These are phyloP conservation scores for Raphanus raphanistrum DNA, from an alignment of 345 rosid genomes.

Conservation along the genomic window DNA sequence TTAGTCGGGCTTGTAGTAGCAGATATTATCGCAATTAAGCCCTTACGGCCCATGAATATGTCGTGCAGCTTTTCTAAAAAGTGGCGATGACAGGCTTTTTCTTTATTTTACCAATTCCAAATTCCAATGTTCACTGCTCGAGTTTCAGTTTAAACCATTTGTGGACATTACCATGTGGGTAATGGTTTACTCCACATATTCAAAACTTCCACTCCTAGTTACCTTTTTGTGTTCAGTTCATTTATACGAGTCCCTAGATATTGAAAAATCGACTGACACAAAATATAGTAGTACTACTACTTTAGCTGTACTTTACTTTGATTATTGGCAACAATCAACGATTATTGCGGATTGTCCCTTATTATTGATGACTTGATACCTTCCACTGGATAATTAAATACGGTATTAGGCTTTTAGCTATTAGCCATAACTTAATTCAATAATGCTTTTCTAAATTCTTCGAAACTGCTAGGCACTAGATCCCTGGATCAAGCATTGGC, in stretches of 20 bases:
- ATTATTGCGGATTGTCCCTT: constrained; percentile 16
- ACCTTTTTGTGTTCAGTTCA: background rate
- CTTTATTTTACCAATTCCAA: constrained; percentile 22
- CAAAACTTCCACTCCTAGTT: background rate
- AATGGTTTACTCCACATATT: background rate
- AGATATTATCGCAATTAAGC: background rate
- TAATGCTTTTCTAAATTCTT: background rate
- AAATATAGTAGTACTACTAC: background rate
- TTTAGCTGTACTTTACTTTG: background rate
- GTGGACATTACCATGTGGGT: constrained; percentile 22
- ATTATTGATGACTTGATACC: constrained; percentile 10
- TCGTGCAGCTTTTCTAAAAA: constrained; percentile 1
- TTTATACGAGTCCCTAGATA: constrained; percentile 13
- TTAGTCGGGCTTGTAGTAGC: background rate
- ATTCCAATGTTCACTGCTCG: constrained; percentile 18
- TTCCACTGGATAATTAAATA: background rate
- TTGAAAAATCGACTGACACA: background rate
- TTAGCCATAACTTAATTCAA: background rate
- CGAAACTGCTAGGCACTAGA: constrained; percentile 31
- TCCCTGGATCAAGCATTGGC: constrained; percentile 36
- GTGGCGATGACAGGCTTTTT: constrained; percentile 14
- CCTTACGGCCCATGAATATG: background rate
- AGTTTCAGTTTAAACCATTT: background rate
- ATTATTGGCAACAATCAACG: constrained; percentile 20
- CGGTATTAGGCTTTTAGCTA: background rate